Evolutionary conservation across 1,284 basidiomycete species (phyloP).

Genomic region (Ganoderma sinense): DNA sequence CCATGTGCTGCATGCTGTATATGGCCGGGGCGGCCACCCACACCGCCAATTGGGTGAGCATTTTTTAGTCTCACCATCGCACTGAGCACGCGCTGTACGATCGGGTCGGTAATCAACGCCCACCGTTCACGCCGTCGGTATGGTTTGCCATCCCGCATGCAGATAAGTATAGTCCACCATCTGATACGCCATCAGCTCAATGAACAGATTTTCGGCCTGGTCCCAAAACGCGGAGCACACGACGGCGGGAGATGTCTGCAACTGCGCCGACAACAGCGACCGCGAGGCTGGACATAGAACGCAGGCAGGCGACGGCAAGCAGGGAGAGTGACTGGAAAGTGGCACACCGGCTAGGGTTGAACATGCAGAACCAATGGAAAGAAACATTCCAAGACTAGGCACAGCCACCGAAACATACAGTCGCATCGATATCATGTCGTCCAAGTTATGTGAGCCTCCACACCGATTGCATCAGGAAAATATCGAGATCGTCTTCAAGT

Average conservation of each 20-base stretch:
- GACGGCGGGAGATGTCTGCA: background rate
- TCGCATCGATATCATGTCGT: background rate
- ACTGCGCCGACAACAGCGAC: background rate
- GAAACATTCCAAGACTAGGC: background rate
- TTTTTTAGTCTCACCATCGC: background rate
- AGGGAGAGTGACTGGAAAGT: too few relatives aligned
- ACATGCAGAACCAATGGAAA: background rate
- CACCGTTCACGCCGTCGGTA: background rate
- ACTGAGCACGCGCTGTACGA: background rate
- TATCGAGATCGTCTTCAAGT: background rate
- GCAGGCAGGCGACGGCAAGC: background rate
- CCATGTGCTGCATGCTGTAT: too few relatives aligned
- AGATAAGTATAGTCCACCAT: background rate
- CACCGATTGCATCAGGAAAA: background rate
- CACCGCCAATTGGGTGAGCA: background rate
- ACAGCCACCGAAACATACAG: background rate
- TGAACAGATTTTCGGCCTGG: background rate
- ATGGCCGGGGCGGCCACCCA: background rate
- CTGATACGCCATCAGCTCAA: background rate
- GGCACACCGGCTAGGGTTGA: background rate
- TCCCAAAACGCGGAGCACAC: background rate
- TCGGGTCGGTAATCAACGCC: background rate
- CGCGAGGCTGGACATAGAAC: background rate
- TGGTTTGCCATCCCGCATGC: background rate
- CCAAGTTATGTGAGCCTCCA: background rate